Conservation (phyloP, 139 green algal species). For the Marvania coccoides region DNA sequence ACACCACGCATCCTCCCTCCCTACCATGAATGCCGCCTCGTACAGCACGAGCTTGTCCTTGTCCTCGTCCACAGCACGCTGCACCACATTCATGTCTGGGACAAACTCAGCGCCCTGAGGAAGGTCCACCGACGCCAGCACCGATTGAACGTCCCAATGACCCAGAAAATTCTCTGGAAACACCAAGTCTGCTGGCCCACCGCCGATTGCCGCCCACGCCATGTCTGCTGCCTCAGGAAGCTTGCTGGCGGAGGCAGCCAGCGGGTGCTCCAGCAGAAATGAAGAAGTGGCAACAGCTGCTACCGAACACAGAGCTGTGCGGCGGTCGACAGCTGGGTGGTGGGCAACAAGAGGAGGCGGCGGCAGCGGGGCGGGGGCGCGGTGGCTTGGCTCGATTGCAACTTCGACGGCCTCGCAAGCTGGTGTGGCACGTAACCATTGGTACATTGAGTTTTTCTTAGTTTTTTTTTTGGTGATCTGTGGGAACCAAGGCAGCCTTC, state of each 20-base stretch:
- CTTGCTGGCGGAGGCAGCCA: conserved; percentile 14
- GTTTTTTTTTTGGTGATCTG: too few relatives aligned
- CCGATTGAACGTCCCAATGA: conserved; percentile 45
- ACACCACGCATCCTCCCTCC: conserved; percentile 9
- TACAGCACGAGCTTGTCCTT: conserved; percentile 35
- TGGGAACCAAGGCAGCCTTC: too few relatives aligned
- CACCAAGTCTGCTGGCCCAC: conserved; percentile 48
- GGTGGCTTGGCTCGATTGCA: too few relatives aligned
- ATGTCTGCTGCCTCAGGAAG: conserved; percentile 32
- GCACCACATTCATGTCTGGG: conserved; percentile 44
- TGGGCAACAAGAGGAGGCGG: too few relatives aligned
- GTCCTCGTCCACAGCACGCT: conserved; percentile 44
- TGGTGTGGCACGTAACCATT: too few relatives aligned
- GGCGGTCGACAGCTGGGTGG: too few relatives aligned
- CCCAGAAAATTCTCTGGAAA: conserved; percentile 53
- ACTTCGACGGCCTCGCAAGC: too few relatives aligned
- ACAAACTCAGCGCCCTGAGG: conserved; percentile 60
- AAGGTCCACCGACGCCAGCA: conserved; percentile 48
- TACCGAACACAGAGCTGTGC: too few relatives aligned
- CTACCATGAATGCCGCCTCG: conserved; percentile 27
- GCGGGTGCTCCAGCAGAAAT: too few relatives aligned
- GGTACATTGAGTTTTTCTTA: too few relatives aligned
- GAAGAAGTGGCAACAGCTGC: too few relatives aligned
- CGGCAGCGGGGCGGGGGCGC: too few relatives aligned
- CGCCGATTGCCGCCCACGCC: conserved; percentile 45